A percentile compares a stretch with the other conserved stretches of the same genome.
Conservation (phyloP, 208 protist species). For the Angomonas ambiguus region DNA sequence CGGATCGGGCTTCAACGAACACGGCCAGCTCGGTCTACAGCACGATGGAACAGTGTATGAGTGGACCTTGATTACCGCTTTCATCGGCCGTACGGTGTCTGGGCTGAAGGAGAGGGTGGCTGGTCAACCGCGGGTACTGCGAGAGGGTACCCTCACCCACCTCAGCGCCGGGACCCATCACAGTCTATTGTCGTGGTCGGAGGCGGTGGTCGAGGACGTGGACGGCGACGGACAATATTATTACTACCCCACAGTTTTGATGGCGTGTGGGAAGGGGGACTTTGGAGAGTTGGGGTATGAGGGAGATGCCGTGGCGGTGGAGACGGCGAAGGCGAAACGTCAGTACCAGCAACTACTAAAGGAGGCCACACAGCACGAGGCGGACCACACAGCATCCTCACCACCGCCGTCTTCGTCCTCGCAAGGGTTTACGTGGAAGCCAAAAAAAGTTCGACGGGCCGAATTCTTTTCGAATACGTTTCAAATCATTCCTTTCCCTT, state of each 20-base stretch:
- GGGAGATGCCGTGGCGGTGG: constrained; percentile 34
- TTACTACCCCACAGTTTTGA: constrained; percentile 43
- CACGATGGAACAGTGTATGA: constrained; percentile 27
- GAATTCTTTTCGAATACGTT: constrained; percentile 14
- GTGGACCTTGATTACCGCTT: background rate
- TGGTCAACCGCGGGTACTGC: constrained; percentile 2
- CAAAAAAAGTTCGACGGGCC: constrained; percentile 16
- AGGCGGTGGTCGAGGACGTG: constrained; percentile 19
- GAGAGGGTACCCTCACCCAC: constrained; percentile 44
- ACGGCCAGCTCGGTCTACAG: constrained; percentile 74
- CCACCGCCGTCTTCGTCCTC: background rate
- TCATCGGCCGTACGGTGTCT: background rate
- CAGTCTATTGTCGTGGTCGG: constrained; percentile 60
- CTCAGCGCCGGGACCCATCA: constrained; percentile 82
- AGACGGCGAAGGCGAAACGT: constrained; percentile 27
- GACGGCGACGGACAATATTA: background rate
- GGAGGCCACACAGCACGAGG: background rate
- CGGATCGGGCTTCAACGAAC: constrained; percentile 67
- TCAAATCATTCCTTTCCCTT: background rate
- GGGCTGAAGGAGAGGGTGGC: too few relatives aligned
- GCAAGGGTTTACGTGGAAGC: background rate
- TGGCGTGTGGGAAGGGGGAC: constrained; percentile 71
- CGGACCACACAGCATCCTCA: background rate
- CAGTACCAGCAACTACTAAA: background rate
- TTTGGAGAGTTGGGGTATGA: constrained; percentile 88